phyloP scores from a whole-genome alignment of 176 grass and related monocot genomes.

The Stipa capillata region DNA sequence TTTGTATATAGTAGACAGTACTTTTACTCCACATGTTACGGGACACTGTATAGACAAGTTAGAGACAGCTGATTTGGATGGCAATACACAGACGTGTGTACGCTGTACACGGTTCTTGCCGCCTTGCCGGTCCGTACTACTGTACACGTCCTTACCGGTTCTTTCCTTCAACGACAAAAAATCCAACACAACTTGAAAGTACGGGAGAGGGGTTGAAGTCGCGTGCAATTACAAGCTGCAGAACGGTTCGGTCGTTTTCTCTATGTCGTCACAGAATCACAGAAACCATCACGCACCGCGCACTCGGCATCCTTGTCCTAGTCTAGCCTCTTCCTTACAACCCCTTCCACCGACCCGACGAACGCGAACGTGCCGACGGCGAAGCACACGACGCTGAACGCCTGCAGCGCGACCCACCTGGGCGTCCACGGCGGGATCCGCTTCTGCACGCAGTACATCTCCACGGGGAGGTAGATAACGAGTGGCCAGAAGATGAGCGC shows the following conservation, averaged over 20 bases:
- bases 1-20: no score
- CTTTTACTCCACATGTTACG: no score
- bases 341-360: slow-evolving; percentile 43
- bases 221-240: neutral
- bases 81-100: no score
- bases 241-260: neutral
- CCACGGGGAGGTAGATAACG: slow-evolving; percentile 59
- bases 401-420: slow-evolving; percentile 33
- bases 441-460: slow-evolving; percentile 64
- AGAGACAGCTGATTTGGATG: no score
- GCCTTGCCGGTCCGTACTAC: no score
- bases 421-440: slow-evolving; percentile 33
- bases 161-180: neutral
- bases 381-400: slow-evolving; percentile 37
- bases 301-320: neutral
- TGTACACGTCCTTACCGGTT: no score
- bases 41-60: no score
- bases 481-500: slow-evolving; percentile 50
- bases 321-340: slow-evolving; percentile 33
- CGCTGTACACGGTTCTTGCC: no score
- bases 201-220: no score
- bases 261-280: no score
- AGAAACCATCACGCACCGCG: no score
- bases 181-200: no score
- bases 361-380: slow-evolving; percentile 42